Percentiles rank a stretch among this genome's conserved stretches.
phyloP scores from a whole-genome alignment of 108 stramenopile genomes.

The Seminavis robusta region DNA sequence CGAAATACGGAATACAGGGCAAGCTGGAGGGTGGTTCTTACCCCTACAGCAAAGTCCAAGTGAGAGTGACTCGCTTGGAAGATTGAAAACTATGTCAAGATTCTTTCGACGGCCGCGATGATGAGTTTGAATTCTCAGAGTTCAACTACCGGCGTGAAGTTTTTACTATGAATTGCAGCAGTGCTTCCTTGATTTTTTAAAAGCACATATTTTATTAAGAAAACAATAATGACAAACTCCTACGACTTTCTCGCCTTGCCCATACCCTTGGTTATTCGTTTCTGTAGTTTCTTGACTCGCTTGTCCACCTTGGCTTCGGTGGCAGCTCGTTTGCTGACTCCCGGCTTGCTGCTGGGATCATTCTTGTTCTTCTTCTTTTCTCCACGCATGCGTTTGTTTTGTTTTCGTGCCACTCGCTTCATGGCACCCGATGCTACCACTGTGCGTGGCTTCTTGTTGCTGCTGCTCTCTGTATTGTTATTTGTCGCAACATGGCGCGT shows the following conservation, averaged over 20 bases:
- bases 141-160: too few species aligned
- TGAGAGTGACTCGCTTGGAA: too few species aligned
- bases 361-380: constrained; percentile 41
- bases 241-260: constrained; percentile 66
- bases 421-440: constrained; percentile 23
- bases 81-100: too few species aligned
- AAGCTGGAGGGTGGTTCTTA: too few species aligned
- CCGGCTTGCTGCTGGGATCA: constrained; percentile 17
- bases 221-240: too few species aligned
- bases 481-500: constrained; percentile 1
- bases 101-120: too few species aligned
- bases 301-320: constrained; percentile 63
- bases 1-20: too few species aligned
- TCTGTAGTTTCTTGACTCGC: constrained; percentile 70
- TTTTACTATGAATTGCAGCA: too few species aligned
- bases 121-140: too few species aligned
- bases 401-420: constrained; percentile 40
- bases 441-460: neutral
- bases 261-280: constrained; percentile 71
- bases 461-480: neutral
- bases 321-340: constrained; percentile 64
- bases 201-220: too few species aligned
- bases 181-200: too few species aligned
- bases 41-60: too few species aligned
- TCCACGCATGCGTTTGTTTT: constrained; percentile 41